Evolutionary conservation across 2,329 filamentous ascomycete species (phyloP), one percentile per base, ranked within the genome.

Genomic region (Colletotrichum sansevieriae): DNA sequence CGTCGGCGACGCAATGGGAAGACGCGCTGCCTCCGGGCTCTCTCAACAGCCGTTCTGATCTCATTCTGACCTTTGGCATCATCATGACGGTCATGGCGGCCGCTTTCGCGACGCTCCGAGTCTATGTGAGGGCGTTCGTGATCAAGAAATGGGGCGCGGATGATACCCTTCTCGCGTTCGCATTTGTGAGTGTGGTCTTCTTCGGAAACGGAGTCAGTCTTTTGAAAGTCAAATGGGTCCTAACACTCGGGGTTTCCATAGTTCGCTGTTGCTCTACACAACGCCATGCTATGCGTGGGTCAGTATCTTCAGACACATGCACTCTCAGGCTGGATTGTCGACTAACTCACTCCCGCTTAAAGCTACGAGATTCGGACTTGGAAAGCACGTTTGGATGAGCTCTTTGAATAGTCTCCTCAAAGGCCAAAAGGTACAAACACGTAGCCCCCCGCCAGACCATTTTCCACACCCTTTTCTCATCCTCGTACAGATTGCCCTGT

Each of bases 111-210:
- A 47, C 33, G 7, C 39, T 71, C 4, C 54, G 70, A 7, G 44
- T 75, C 22, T 76, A 73, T 54, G 74, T 73, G n/a, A 58, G 76
- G 29, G 70, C 71, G 12, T 61, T 74, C 13, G 35, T 76, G 15
- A 65, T 76, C 2, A 71, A 71, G 22, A 72, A 74, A 54, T 70
- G 76, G 54, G 75, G 76, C 1, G 55, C 66, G 3, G 75, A 78
- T 13, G 76, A 77, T 51, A 66, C 63, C 7, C 11, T 69, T 9
- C 47, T 69, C 11, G 29, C 33, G 6, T 55, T 43, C 33, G 51
- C 66, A 2, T 55, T 51, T 25, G 33, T 60, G 7, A 37, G 55
- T 18, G 25, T 25, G 25, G 5, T 25, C 25, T 25, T 25, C 3
- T 25, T 25, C 4, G 25, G 25, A 25, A 25, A 25, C 5, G 25